phyloP scores from a whole-genome alignment of 2,329 filamentous ascomycete genomes.

The Ceratocystis cacaofunesta region DNA sequence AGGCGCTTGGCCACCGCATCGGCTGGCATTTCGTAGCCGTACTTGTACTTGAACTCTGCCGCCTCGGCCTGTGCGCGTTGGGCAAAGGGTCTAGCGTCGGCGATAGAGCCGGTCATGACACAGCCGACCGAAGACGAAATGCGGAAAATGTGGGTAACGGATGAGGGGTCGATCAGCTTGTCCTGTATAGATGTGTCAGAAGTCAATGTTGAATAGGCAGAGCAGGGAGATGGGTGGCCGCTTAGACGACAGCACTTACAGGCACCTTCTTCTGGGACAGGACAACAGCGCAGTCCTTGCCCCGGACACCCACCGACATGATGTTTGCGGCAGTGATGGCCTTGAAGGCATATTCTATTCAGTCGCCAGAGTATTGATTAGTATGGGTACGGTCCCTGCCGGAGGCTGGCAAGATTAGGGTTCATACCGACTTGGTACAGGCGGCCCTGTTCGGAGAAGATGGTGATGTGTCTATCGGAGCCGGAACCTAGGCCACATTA shows the following conservation, averaged over 20 bases:
- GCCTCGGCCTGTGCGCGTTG: slow-evolving; percentile 89
- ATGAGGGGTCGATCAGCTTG: slow-evolving; percentile 95
- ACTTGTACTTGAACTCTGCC: slow-evolving; percentile 97
- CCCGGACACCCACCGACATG: slow-evolving; percentile 88
- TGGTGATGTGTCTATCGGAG: slow-evolving; percentile 98
- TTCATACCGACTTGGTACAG: slow-evolving; percentile 96
- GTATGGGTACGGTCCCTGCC: neutral
- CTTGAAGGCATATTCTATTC: slow-evolving; percentile 97
- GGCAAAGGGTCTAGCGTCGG: slow-evolving; percentile 85
- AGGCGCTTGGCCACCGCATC: slow-evolving; percentile 91
- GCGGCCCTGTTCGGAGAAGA: slow-evolving; percentile 97
- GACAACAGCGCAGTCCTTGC: slow-evolving; percentile 94
- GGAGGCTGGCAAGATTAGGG: neutral
- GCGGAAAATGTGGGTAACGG: slow-evolving; percentile 94
- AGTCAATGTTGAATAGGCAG: neutral
- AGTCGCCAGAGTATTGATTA: neutral
- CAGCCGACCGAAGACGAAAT: slow-evolving; percentile 92
- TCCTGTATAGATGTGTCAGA: slow-evolving; percentile 45
- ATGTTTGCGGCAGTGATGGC: slow-evolving; percentile 98
- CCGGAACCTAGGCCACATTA: slow-evolving; percentile 34
- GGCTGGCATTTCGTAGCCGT: slow-evolving; percentile 97
- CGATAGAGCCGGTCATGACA: slow-evolving; percentile 97
- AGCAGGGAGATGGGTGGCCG: neutral
- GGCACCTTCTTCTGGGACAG: slow-evolving; percentile 99
- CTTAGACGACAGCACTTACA: slow-evolving; percentile 40